Conservation (phyloP, 106 monocot genomes). For the Platanthera zijinensis region DNA sequence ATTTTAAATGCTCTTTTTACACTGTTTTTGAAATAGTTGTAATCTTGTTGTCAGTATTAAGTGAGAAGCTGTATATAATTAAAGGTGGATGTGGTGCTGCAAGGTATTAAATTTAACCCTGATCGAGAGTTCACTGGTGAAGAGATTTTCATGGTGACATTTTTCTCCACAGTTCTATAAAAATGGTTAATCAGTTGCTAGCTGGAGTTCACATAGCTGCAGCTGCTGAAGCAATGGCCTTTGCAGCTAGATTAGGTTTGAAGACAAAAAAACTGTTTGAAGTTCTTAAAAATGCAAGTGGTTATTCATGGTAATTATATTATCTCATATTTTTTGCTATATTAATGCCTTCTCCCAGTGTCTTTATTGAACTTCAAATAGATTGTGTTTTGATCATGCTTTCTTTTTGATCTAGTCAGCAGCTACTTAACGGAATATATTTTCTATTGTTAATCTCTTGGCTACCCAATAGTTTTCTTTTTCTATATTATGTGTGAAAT, state of each 20-base stretch:
- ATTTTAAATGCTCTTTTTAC: not conserved
- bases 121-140: not conserved
- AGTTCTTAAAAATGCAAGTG: slow-evolving; percentile 52
- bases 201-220: slow-evolving; percentile 97
- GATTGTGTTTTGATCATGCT: not conserved
- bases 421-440: not conserved
- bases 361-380: not conserved
- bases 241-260: slow-evolving; percentile 73
- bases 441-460: too few species aligned
- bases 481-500: too few species aligned
- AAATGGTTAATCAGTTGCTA: slow-evolving; percentile 98
- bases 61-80: slow-evolving; percentile 92
- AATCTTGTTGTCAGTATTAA: slow-evolving; percentile 56
- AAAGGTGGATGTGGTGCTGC: slow-evolving; percentile 98
- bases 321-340: not conserved
- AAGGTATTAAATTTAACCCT: slow-evolving; percentile 42
- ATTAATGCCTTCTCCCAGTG: not conserved
- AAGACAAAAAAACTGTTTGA: slow-evolving; percentile 65
- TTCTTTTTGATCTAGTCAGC: not conserved
- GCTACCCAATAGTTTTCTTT: too few species aligned
- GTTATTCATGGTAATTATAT: slow-evolving; percentile 72
- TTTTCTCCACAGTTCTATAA: slow-evolving; percentile 64
- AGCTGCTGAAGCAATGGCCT: slow-evolving; percentile 93
- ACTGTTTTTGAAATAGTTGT: slow-evolving; percentile 8
- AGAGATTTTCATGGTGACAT: not conserved